Evolutionary conservation across 176 grass and related monocot species (phyloP).

Genomic region (Themeda triandra): DNA sequence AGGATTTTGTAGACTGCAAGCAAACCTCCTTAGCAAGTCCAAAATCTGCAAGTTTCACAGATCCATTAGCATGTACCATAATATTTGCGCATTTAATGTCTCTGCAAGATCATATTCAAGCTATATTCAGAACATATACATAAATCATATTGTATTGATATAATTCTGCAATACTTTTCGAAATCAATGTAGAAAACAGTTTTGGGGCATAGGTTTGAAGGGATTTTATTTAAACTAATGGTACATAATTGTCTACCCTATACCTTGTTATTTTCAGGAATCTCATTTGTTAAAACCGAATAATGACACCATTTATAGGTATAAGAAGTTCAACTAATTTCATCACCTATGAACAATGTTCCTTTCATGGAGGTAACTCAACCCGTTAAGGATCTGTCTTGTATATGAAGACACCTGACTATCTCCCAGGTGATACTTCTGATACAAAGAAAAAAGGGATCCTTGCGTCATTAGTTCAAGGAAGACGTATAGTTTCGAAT

Average conservation of each 20-base stretch:
- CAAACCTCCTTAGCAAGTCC: constrained; percentile 80
- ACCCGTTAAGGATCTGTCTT: constrained; percentile 83
- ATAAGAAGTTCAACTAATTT: constrained; percentile 18
- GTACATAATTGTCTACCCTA: background rate
- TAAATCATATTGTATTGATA: no score
- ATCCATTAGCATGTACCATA: constrained; percentile 91
- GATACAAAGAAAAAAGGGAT: constrained; percentile 73
- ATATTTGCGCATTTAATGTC: constrained; percentile 97
- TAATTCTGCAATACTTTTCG: background rate
- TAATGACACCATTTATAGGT: background rate
- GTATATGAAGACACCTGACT: constrained; percentile 79
- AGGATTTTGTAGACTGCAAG: no score
- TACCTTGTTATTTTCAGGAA: background rate
- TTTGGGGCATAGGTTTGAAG: background rate
- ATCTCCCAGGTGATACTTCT: constrained; percentile 58
- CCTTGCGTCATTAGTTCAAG: constrained; percentile 92
- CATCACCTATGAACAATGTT: constrained; percentile 81
- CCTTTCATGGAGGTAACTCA: constrained; percentile 83
- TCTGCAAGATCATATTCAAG: constrained; percentile 43
- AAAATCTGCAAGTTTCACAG: constrained; percentile 94
- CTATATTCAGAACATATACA: no score
- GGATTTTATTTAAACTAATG: background rate
- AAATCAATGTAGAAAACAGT: background rate
- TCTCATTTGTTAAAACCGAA: background rate
- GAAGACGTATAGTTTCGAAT: constrained; percentile 84